A percentile compares a stretch with the other conserved stretches of the same genome.
These are phyloP conservation scores for Anacardium occidentale DNA, from an alignment of 345 rosid species.

Conservation along the genomic window DNA sequence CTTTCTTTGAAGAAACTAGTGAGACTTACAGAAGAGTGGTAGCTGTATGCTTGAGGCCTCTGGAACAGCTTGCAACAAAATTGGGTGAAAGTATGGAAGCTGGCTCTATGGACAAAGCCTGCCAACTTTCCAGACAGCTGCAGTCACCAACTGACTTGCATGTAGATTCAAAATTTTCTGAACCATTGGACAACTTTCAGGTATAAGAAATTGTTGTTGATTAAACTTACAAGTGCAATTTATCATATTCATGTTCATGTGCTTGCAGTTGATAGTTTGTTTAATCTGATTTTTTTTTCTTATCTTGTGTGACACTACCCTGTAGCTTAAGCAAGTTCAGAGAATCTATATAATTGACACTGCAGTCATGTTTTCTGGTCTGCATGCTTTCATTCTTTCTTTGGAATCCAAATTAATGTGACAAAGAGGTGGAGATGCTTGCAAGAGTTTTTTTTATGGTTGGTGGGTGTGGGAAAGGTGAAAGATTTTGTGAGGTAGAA, in stretches of 20 bases:
- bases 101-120: constrained; percentile 40
- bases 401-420: too few species aligned
- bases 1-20: constrained; percentile 88
- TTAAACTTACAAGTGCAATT: constrained; percentile 1
- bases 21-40: constrained; percentile 87
- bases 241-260: background rate
- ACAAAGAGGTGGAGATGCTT: too few species aligned
- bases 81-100: constrained; percentile 59
- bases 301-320: too few species aligned
- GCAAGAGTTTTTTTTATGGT: too few species aligned
- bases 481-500: too few species aligned
- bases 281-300: background rate
- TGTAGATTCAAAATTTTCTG: constrained; percentile 48
- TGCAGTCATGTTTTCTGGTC: too few species aligned
- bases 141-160: constrained; percentile 41
- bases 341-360: too few species aligned
- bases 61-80: constrained; percentile 72
- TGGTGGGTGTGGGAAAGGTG: too few species aligned
- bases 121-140: constrained; percentile 45
- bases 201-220: constrained; percentile 33
- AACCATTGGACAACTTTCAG: constrained; percentile 68
- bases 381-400: too few species aligned
- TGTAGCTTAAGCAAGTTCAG: too few species aligned
- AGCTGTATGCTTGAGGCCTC: constrained; percentile 70
- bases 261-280: background rate